Conservation (phyloP, 2,329 filamentous ascomycete genomes). For the Keithomyces neogunnii region DNA sequence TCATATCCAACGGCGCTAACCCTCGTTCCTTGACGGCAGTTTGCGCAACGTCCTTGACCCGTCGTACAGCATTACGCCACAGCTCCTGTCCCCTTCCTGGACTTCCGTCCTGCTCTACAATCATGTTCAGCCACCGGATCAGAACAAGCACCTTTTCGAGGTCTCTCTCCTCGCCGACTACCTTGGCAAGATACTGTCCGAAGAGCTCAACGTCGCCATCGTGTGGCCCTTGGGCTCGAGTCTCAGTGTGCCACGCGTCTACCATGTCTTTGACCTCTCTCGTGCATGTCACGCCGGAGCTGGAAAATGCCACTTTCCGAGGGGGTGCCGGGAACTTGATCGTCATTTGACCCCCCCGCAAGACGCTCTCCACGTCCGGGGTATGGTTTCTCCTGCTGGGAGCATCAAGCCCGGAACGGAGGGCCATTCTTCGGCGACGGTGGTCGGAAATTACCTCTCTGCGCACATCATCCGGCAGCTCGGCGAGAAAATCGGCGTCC, state of each 20-base stretch:
- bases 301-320: slow-evolving; percentile 37
- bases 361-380: slow-evolving; percentile 14
- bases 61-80: slow-evolving; percentile 38
- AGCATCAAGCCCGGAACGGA: slow-evolving; percentile 41
- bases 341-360: slow-evolving; percentile 29
- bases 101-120: slow-evolving; percentile 40
- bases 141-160: slow-evolving; percentile 65
- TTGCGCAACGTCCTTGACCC: slow-evolving; percentile 43
- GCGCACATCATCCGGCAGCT: slow-evolving; percentile 73
- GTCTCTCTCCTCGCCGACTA: slow-evolving; percentile 69
- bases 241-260: slow-evolving; percentile 66
- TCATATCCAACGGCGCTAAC: slow-evolving; percentile 39
- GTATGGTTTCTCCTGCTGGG: slow-evolving; percentile 17
- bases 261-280: slow-evolving; percentile 66
- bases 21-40: slow-evolving; percentile 47
- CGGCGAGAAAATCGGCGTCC: slow-evolving; percentile 68
- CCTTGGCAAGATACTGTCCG: slow-evolving; percentile 60
- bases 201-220: slow-evolving; percentile 68
- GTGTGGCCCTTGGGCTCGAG: slow-evolving; percentile 67
- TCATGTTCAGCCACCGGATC: slow-evolving; percentile 56
- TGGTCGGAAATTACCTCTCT: slow-evolving; percentile 72
- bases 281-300: slow-evolving; percentile 30
- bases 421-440: slow-evolving; percentile 44
- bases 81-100: slow-evolving; percentile 27
- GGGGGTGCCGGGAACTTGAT: slow-evolving; percentile 40